These are phyloP conservation scores for Elymus sibiricus DNA, from an alignment of 176 grass and related monocot species.

Conservation along the genomic window DNA sequence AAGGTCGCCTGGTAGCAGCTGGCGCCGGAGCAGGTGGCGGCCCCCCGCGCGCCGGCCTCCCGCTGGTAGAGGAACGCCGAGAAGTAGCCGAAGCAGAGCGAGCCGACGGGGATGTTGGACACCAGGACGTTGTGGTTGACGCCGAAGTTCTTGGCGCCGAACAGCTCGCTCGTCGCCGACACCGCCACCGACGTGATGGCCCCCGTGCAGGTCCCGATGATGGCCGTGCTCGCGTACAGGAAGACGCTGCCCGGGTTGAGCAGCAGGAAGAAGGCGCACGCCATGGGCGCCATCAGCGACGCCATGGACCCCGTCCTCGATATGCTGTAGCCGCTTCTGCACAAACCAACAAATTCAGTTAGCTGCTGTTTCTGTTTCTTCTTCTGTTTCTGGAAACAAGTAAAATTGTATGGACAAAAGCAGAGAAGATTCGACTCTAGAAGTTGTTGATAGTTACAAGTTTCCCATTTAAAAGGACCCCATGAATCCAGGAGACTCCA, in stretches of 20 bases:
- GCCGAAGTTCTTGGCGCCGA: slow-evolving; percentile 84
- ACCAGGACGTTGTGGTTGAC: slow-evolving; percentile 97
- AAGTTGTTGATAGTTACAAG: slow-evolving; percentile 14
- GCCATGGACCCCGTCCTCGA: slow-evolving; percentile 88
- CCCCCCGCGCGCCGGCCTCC: slow-evolving; percentile 34
- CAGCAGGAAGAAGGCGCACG: slow-evolving; percentile 82
- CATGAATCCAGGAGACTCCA: slow-evolving; percentile 19
- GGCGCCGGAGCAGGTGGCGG: slow-evolving; percentile 54
- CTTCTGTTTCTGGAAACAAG: neutral
- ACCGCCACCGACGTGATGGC: slow-evolving; percentile 87
- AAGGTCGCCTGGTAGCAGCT: slow-evolving; percentile 70
- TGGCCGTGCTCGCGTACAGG: slow-evolving; percentile 69
- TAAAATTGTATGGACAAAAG: neutral
- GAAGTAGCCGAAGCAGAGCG: slow-evolving; percentile 91
- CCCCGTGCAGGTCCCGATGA: slow-evolving; percentile 86
- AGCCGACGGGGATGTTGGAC: slow-evolving; percentile 80
- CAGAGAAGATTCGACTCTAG: neutral
- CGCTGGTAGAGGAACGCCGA: slow-evolving; percentile 79
- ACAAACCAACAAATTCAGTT: neutral
- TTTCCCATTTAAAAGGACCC: slow-evolving; percentile 15
- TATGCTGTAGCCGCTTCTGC: slow-evolving; percentile 57
- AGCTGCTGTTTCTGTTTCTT: neutral
- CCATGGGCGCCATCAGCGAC: slow-evolving; percentile 79
- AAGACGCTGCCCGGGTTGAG: slow-evolving; percentile 43
- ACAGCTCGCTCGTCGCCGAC: slow-evolving; percentile 84